Evolutionary conservation across 1,284 basidiomycete species (phyloP).

Genomic region (Cutaneotrichosporon sp.): DNA sequence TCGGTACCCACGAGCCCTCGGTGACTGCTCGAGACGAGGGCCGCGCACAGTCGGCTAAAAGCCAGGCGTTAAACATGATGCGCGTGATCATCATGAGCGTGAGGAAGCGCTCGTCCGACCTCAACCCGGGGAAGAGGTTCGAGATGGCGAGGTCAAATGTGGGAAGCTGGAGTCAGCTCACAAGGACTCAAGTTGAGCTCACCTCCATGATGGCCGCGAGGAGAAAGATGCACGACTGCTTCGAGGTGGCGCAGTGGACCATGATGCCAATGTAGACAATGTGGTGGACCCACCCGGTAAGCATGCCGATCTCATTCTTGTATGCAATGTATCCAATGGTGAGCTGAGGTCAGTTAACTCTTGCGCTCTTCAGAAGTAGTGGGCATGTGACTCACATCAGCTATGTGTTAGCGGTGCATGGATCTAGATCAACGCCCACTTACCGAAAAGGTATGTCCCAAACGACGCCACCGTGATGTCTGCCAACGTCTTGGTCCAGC

Average conservation of each 20-base stretch:
- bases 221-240: slow-evolving; percentile 58
- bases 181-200: slow-evolving; percentile 6
- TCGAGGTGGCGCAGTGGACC: slow-evolving; percentile 27
- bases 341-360: slow-evolving; percentile 29
- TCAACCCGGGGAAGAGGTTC: slow-evolving; percentile 56
- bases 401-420: slow-evolving; percentile 21
- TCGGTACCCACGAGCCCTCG: slow-evolving; percentile 54
- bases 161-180: slow-evolving; percentile 53
- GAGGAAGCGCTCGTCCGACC: slow-evolving; percentile 60
- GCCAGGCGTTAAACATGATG: slow-evolving; percentile 57
- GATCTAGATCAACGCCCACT: slow-evolving; percentile 16
- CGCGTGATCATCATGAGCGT: slow-evolving; percentile 60
- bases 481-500: slow-evolving; percentile 34
- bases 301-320: slow-evolving; percentile 54
- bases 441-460: slow-evolving; percentile 47
- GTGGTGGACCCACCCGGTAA: slow-evolving; percentile 66
- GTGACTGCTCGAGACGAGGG: slow-evolving; percentile 43
- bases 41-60: slow-evolving; percentile 53
- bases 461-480: slow-evolving; percentile 41
- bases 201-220: slow-evolving; percentile 60
- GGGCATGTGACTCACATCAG: slow-evolving; percentile 30
- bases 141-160: slow-evolving; percentile 61
- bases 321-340: slow-evolving; percentile 42
- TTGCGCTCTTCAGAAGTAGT: neutral
- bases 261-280: slow-evolving; percentile 51